A percentile compares a stretch with the other conserved stretches of the same genome.
Conservation (phyloP, 2,329 filamentous ascomycete species). For the Gnomoniopsis smithogilvyi region DNA sequence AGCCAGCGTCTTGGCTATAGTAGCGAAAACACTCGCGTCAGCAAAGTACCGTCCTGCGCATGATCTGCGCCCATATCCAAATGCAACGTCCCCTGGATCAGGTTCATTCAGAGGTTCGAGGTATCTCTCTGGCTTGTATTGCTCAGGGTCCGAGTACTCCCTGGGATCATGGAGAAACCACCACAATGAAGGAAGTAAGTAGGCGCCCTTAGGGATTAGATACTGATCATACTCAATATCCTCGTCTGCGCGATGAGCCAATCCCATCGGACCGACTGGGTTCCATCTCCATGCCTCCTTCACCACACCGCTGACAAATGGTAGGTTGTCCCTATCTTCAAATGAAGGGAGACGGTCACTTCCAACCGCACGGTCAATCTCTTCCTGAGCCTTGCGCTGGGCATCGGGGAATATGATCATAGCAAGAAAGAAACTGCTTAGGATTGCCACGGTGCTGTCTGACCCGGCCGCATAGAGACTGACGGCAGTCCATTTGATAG, state of each 20-base stretch:
- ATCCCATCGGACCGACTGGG: conserved; percentile 30
- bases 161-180: conserved; percentile 18
- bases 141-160: not conserved
- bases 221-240: too few species aligned
- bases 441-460: conserved; percentile 29
- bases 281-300: conserved; percentile 30
- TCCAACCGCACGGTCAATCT: conserved; percentile 23
- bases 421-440: conserved; percentile 41
- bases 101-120: conserved; percentile 4
- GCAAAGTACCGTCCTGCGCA: conserved; percentile 11
- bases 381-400: conserved; percentile 26
- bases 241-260: conserved; percentile 35
- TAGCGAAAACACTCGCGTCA: conserved; percentile 9
- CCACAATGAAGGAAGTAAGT: conserved; percentile 16
- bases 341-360: conserved; percentile 24
- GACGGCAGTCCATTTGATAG: not conserved
- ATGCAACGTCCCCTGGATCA: not conserved
- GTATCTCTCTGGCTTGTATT: conserved; percentile 17
- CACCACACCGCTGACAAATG: conserved; percentile 27
- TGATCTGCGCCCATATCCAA: conserved; percentile 12
- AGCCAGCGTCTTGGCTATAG: too few species aligned
- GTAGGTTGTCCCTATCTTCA: conserved; percentile 25
- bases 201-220: conserved; percentile 26
- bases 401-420: conserved; percentile 45
- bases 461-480: conserved; percentile 26